phyloP scores from a whole-genome alignment of 2,329 filamentous ascomycete species.

The Plectosphaerella sp. region DNA sequence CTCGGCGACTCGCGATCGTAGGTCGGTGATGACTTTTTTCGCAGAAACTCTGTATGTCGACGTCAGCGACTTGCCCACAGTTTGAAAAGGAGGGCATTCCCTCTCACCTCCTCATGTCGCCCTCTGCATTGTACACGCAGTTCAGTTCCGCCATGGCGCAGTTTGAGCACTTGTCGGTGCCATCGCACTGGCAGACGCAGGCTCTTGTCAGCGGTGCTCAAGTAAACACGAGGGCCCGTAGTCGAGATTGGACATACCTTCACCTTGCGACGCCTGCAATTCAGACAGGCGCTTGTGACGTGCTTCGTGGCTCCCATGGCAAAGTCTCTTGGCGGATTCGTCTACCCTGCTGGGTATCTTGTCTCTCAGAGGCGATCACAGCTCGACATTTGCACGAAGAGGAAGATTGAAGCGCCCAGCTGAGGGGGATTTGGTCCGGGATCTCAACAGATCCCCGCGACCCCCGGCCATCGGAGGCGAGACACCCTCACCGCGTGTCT shows the following conservation, averaged over 20 bases:
- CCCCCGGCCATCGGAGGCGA: neutral
- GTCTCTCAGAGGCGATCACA: neutral
- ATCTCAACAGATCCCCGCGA: neutral
- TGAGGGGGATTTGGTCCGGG: neutral
- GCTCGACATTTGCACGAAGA: neutral
- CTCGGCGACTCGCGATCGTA: neutral
- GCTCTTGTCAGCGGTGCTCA: neutral
- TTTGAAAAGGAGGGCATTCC: neutral
- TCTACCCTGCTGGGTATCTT: neutral
- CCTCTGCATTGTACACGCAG: neutral
- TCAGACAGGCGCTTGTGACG: slow-evolving; percentile 1
- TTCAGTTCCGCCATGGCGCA: neutral
- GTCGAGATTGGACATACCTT: neutral
- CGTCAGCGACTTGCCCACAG: neutral
- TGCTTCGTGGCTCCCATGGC: slow-evolving; percentile 1
- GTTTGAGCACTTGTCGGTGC: neutral
- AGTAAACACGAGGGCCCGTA: neutral
- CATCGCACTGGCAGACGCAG: neutral
- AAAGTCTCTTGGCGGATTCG: neutral
- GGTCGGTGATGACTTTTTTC: neutral
- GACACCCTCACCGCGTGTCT: neutral
- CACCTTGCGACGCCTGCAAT: neutral
- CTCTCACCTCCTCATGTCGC: slow-evolving; percentile 1
- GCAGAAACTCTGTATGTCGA: neutral
- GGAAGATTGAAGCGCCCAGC: neutral